Evolutionary conservation across 108 stramenopile species (phyloP).

Genomic region (Nannochloropsis granulata): DNA sequence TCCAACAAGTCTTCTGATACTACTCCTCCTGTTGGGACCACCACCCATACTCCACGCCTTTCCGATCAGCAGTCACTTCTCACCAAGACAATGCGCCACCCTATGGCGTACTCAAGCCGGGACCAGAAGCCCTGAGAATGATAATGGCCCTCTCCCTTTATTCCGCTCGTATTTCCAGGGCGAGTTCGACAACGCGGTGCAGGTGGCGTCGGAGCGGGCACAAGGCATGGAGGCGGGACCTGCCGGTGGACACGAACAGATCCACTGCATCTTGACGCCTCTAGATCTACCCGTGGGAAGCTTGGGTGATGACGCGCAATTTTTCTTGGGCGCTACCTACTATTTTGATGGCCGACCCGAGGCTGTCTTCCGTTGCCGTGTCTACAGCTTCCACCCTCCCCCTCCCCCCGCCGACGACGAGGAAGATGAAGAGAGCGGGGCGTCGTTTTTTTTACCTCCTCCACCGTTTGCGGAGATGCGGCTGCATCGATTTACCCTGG

Average conservation of each 20-base stretch:
- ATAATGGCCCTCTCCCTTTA: neutral
- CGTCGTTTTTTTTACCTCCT: neutral
- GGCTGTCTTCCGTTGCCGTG: neutral
- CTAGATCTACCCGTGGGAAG: neutral
- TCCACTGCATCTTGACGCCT: neutral
- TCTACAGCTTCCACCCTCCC: neutral
- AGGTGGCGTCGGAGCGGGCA: neutral
- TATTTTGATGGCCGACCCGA: neutral
- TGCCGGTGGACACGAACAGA: neutral
- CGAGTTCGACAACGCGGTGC: neutral
- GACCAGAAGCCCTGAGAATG: neutral
- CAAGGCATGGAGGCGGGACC: neutral
- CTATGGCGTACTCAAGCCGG: neutral
- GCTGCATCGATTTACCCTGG: neutral
- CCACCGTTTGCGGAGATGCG: neutral
- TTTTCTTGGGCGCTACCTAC: neutral
- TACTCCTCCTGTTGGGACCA: neutral
- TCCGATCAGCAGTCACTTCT: too few species aligned
- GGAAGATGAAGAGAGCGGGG: neutral
- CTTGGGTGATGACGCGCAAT: neutral
- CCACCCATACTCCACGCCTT: neutral
- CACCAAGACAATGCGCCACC: neutral
- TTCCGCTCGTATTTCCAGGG: neutral
- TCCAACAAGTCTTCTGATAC: neutral
- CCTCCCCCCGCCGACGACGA: neutral